Base-by-base conservation (phyloP, 768 basidiomycete genomes). In the Amanita jacksonii region DNA sequence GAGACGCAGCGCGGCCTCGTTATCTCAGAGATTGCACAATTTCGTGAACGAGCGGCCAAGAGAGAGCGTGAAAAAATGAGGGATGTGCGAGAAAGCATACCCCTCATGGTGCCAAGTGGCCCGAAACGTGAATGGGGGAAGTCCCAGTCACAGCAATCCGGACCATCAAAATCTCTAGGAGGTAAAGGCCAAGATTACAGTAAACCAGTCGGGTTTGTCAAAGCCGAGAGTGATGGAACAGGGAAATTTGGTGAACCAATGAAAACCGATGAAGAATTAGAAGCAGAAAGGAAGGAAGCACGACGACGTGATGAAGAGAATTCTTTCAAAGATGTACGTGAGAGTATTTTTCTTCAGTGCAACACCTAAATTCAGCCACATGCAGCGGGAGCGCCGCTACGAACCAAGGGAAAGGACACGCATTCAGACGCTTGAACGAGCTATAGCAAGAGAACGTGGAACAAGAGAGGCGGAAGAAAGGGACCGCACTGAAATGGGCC, bases 11-110 rank as follows among this genome's bases (percentile, higher is more conserved):
- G 94, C 27, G 90, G 86, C 4, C 81, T 92, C 43, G 92, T 98
- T 49, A 87, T 97, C 49, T 89, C 87, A 23, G 92, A 97, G 59
- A 99, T 99, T 49, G 91, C 92, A 0, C 83, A 90, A 53, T 99
- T 99, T 63, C 78, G 96, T 47, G 92, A 97, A 63, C 79, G 88
- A 16, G 88, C 92, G 0, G 90, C 89, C 7, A 93, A 92, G 63
- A 69, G 85, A 27, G 91, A 93, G 56, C 76, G 85, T 15, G 91
- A 94, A 61, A 92, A 93, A 63, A 59, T 85, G 63, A 76, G 82
- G 31, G 90, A 92, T 59, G 80, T 79, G 3, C 76, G 73, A 50
- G 74, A 74, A 48, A 74, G 63, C 46, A 73, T 73, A 38, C 76
- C 76, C 5, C 62, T 67, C 31, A 54, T 75, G 33, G 34, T 72